Evolutionary conservation across 192 early-diverging fungal species (phyloP).

Genomic region (Neocallimastix lanati): DNA sequence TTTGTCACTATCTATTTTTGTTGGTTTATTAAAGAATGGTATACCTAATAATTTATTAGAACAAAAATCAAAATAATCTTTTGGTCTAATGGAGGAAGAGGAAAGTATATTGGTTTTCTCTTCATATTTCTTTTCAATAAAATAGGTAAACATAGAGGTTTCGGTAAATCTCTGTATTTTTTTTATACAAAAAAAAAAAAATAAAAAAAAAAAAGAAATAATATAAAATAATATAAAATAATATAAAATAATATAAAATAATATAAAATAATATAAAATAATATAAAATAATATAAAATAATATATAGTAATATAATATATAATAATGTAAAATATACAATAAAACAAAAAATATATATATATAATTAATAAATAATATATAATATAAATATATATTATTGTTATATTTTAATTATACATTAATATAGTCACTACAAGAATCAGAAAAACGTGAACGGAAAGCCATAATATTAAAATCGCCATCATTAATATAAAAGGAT

Average conservation of each 20-base stretch:
- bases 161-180: background rate
- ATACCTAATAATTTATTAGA: background rate
- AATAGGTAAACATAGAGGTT: background rate
- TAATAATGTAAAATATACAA: no score
- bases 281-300: no score
- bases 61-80: background rate
- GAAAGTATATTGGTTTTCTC: background rate
- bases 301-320: no score
- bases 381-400: no score
- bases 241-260: no score
- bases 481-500: background rate
- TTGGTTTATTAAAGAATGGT: background rate
- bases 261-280: no score
- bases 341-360: no score
- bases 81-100: background rate
- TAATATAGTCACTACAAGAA: background rate
- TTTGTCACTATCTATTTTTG: background rate
- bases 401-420: background rate
- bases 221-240: no score
- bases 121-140: background rate
- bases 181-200: no score
- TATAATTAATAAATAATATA: no score
- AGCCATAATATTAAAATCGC: background rate
- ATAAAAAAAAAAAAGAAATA: no score
- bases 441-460: background rate